Conservation (phyloP, 805 yeast species). For the Lipomyces japonicus region DNA sequence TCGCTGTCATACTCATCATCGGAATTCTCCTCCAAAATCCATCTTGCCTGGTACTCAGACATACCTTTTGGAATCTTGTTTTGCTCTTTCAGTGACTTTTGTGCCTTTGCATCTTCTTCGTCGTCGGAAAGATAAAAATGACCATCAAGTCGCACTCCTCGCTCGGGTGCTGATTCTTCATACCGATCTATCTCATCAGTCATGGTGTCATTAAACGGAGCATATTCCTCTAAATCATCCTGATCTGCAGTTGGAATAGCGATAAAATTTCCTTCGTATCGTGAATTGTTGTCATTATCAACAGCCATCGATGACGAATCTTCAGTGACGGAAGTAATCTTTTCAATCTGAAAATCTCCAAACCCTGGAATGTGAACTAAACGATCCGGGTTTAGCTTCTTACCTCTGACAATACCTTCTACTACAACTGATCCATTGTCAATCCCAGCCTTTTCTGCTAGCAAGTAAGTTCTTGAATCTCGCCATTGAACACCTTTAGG, state of each 20-base stretch:
- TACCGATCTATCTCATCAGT: slow-evolving; percentile 37
- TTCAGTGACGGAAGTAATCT: slow-evolving; percentile 48
- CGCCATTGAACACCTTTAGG: slow-evolving; percentile 90
- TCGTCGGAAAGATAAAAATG: slow-evolving; percentile 46
- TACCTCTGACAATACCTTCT: slow-evolving; percentile 83
- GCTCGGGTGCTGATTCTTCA: slow-evolving; percentile 31
- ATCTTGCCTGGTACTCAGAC: slow-evolving; percentile 71
- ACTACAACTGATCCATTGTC: slow-evolving; percentile 43
- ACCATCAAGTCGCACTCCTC: slow-evolving; percentile 57
- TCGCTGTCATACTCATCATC: slow-evolving; percentile 37
- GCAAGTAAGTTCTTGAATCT: slow-evolving; percentile 82
- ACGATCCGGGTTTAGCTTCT: slow-evolving; percentile 63
- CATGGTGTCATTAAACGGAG: slow-evolving; percentile 28
- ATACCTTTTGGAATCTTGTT: slow-evolving; percentile 62
- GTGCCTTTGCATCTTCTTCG: slow-evolving; percentile 34
- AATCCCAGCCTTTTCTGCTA: slow-evolving; percentile 63
- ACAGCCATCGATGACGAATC: slow-evolving; percentile 38
- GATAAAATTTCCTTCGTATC: slow-evolving; percentile 17
- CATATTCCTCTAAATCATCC: slow-evolving; percentile 35
- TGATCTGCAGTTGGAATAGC: slow-evolving; percentile 33
- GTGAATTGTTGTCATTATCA: slow-evolving; percentile 27
- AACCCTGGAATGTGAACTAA: slow-evolving; percentile 80
- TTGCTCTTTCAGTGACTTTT: slow-evolving; percentile 31
- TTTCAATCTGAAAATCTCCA: slow-evolving; percentile 81
- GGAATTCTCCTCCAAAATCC: slow-evolving; percentile 52